Base-by-base conservation (phyloP, 805 yeast genomes). In the Zygotorulaspora sp. region DNA sequence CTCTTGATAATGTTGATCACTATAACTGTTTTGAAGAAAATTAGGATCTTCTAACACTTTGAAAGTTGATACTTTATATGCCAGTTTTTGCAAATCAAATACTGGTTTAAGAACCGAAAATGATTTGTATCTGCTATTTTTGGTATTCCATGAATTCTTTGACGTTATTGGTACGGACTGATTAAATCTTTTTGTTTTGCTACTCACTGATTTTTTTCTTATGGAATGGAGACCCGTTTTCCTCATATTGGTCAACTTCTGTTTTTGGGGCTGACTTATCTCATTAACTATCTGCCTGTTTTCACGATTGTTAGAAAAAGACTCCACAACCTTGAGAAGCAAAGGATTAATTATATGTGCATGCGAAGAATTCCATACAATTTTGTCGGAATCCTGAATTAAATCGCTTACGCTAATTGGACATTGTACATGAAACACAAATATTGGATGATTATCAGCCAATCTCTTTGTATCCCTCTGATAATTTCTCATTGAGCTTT, bases 371-470 rank as follows among this genome's bases (percentile, higher is more conserved):
- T 35, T 29, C 6, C 42, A 47, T 14, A 69, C 57, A 0, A 24
- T 30, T 40, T 70, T 71, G 3, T 61, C 44, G 0, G 72, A 67
- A 40, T 65, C 67, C 41, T 72, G 75, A 4, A 66, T 26, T 16
- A 68, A 38, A 38, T 72, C 76, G 11, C 66, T 60, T 1, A 49
- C 23, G 5, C 48, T 38, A 5, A 26, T 30, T 1, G 61, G 58
- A 14, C 66, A 57, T 5, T 32, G 17, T 3, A 71, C 41, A 22
- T 50, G 51, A 1, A 74, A 39, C 1, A 74, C 42, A 34, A 64
- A 68, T 0, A 69, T 48, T 0, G 78, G 75, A 45, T 62, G 58
- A 21, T 44, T 53, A 7, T 48, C 48, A 33, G 56, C 61, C 2
- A 74, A 64, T 32, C 49, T 60, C 3, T 67, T 61, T 27, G 55